Evolutionary conservation across 2,329 filamentous ascomycete species (phyloP).

Genomic region (Allantophomopsis lycopodina): DNA sequence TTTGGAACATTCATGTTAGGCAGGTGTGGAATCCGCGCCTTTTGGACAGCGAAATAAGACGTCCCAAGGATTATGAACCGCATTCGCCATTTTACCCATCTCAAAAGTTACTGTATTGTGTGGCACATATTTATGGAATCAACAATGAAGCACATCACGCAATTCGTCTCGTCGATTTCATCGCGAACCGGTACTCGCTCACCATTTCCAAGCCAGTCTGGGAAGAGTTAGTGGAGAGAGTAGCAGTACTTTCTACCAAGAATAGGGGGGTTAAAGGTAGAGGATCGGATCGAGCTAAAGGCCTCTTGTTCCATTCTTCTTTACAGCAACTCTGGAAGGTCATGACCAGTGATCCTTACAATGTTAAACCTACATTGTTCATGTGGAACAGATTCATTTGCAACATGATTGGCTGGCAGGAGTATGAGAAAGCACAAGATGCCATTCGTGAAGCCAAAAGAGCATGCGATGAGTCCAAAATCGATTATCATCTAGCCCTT

Average conservation of each 20-base stretch:
- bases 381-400: slow-evolving; percentile 14
- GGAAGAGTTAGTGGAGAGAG: slow-evolving; percentile 54
- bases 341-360: slow-evolving; percentile 16
- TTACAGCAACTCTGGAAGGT: slow-evolving; percentile 13
- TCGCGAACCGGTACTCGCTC: slow-evolving; percentile 46
- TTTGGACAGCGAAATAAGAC: slow-evolving; percentile 16
- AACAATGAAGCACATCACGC: slow-evolving; percentile 49
- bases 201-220: slow-evolving; percentile 43
- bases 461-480: too few relatives aligned
- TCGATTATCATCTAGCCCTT: too few relatives aligned
- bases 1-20: slow-evolving; percentile 33
- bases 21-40: slow-evolving; percentile 4
- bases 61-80: slow-evolving; percentile 21
- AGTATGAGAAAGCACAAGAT: slow-evolving; percentile 5
- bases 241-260: slow-evolving; percentile 37
- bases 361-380: slow-evolving; percentile 11
- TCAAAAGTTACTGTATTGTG: slow-evolving; percentile 40
- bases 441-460: too few relatives aligned
- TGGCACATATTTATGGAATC: slow-evolving; percentile 57
- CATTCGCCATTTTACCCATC: slow-evolving; percentile 46
- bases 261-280: slow-evolving; percentile 9
- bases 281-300: background rate
- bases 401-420: slow-evolving; percentile 5
- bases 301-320: slow-evolving; percentile 8
- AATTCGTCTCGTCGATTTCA: slow-evolving; percentile 42